Evolutionary conservation across 2,329 filamentous ascomycete genomes (phyloP).

Genomic region (Pezizomycotina sp.): DNA sequence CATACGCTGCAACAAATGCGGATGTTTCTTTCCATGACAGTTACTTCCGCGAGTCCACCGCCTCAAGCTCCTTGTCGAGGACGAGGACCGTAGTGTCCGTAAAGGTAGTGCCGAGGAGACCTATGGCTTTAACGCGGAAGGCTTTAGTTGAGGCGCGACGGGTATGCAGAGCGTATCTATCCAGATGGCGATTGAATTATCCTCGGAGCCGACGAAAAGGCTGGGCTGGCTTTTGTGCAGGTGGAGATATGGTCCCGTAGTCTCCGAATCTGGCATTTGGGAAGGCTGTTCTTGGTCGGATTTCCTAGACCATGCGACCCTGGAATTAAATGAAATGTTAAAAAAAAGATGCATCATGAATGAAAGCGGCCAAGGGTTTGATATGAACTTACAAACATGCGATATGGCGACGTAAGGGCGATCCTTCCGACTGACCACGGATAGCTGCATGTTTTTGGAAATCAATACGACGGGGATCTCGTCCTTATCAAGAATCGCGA

Average conservation of each 20-base stretch:
- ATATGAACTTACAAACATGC: too few species aligned
- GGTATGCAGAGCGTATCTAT: conserved; percentile 12
- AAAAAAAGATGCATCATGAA: too few species aligned
- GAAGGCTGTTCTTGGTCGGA: conserved; percentile 4
- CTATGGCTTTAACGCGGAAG: conserved; percentile 4
- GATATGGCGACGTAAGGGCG: conserved; percentile 8
- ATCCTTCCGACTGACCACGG: background rate
- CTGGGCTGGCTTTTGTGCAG: background rate
- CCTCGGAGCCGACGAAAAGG: background rate
- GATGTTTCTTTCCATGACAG: conserved; percentile 8
- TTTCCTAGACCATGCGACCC: conserved; percentile 14
- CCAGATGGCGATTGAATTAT: conserved; percentile 4
- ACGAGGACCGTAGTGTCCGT: conserved; percentile 6
- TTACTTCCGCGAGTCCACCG: too few species aligned
- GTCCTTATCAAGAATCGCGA: background rate
- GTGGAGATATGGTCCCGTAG: too few species aligned
- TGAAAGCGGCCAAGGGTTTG: too few species aligned
- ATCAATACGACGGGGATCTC: conserved; percentile 1
- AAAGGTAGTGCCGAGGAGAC: conserved; percentile 4
- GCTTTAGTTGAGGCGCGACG: conserved; percentile 1
- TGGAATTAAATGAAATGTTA: too few species aligned
- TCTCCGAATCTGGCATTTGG: conserved; percentile 4
- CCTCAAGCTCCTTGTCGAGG: conserved; percentile 6
- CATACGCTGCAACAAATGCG: conserved; percentile 7
- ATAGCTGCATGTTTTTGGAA: background rate